Evolutionary conservation across 257 asterid species (phyloP), one percentile per base, ranked within the genome.

Genomic region (Petunia axillaris): DNA sequence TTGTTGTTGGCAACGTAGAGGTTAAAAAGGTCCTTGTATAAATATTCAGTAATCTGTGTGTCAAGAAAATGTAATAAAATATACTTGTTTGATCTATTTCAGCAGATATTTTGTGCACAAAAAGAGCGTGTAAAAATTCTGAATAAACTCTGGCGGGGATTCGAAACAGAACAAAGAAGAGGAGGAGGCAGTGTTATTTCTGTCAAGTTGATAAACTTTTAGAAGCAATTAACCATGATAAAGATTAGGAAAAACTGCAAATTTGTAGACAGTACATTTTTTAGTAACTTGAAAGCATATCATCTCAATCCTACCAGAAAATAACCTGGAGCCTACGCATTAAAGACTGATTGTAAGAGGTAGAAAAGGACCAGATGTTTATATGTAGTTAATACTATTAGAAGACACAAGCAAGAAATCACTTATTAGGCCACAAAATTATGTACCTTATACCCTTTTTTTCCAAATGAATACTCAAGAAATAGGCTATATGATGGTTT

Each of bases 81-180:
- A 46, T 35, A 60, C 16, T 55, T 71, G 35, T 48, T 64, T 64
- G 73, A 9, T 64, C 10, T 39, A 4, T 48, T 48, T 48, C 8
- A 70, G 77, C 76, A 44, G 16, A 46, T 68, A n/a, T 68, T 16
- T 16, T 60, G 54, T 66, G 25, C 38, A 41, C 75, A 40, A 40
- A 40, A 53, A 41, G 14, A 15, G 7, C 7, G 8, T 38, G 39
- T 59, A 6, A 8, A 58, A 58, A 5, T 25, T n/a, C 4, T 16
- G 37, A n/a, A 58, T 58, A 2, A 36, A 62, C 25, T 11, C 41
- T 14, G 15, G 25, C 62, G 3, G 62, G 15, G 35, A 25, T 25
- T 55, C 13, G 62, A 55, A 55, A 14, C 62, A 4, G 35, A 57
- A 57, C 36, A 15, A 15, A 63, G 1, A 10, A 36, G 43, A n/a